phyloP scores from a whole-genome alignment of 768 basidiomycete species.

The Russula brevipes region DNA sequence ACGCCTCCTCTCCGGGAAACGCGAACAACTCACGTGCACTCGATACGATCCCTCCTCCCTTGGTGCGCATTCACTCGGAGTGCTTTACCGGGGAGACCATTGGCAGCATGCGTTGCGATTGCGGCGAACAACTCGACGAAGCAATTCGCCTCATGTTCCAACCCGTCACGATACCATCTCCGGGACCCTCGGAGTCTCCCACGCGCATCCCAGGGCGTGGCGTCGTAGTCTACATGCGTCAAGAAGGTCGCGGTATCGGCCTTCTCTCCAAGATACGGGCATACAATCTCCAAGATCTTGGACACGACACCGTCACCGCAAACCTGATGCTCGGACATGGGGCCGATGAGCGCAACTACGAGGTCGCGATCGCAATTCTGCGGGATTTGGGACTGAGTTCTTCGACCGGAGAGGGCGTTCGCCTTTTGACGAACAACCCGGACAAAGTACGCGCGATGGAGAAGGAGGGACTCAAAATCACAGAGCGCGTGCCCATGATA shows the following conservation, averaged over 20 bases:
- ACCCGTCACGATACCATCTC: constrained; percentile 48
- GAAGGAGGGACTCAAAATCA: constrained; percentile 73
- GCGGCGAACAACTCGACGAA: constrained; percentile 97
- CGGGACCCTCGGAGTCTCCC: constrained; percentile 31
- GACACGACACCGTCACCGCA: constrained; percentile 97
- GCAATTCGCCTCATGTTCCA: constrained; percentile 86
- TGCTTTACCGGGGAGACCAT: constrained; percentile 99
- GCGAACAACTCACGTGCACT: constrained; percentile 17
- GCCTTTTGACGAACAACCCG: constrained; percentile 94
- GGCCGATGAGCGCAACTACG: constrained; percentile 92
- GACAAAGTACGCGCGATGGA: constrained; percentile 89
- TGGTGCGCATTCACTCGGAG: constrained; percentile 95
- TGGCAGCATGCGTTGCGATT: constrained; percentile 98
- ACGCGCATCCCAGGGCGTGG: constrained; percentile 74
- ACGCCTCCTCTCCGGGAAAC: constrained; percentile 31
- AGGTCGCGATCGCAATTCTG: constrained; percentile 84
- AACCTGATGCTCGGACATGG: constrained; percentile 92
- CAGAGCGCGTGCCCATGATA: constrained; percentile 90
- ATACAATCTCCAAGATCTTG: constrained; percentile 96
- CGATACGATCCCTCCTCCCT: constrained; percentile 56
- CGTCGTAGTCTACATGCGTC: constrained; percentile 90
- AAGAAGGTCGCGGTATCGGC: constrained; percentile 97
- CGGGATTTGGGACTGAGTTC: constrained; percentile 76
- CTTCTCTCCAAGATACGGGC: constrained; percentile 92
- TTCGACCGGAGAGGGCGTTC: constrained; percentile 52